Evolutionary conservation across 192 early-diverging fungal species (phyloP), one percentile per base, ranked within the genome.

Genomic region (Piromyces sp.): DNA sequence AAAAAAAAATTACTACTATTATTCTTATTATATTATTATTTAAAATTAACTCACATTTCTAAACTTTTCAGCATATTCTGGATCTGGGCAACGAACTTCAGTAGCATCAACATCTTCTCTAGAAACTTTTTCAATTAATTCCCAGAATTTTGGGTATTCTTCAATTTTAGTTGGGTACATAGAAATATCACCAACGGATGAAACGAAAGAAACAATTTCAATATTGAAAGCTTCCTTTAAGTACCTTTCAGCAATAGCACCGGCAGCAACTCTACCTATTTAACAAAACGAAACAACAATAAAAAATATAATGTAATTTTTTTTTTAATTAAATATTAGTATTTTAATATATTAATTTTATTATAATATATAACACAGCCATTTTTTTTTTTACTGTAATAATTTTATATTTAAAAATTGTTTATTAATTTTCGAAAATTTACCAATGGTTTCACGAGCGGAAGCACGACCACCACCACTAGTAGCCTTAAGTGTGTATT

Each of bases 171-270:
- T 84, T 30, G 90, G 90, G 30, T 87, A 82, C 93, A 99, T 94
- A 80, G 88, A 86, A 1, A 97, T 90, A 79, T 88, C 85, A 30
- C 96, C 96, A 29, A 99, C 95, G 26, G 95, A 94, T 2, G 90
- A 89, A 29, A 97, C 96, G 89, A 98, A 99, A 9, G 96, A 96
- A 14, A 99, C 94, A 83, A 99, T 92, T 84, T 99, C 97, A 3
- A 97, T 92, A 28, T 92, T 92, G 81, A 93, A 88, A 0, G 90
- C 93, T 51, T 92, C 84, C n/a, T 86, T 87, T 80, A 99, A 86
- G 86, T 93, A 98, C 87, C 98, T 97, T 90, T 99, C 96, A n/a
- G 97, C 97, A 79, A 99, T 91, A n/a, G 95, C 96, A 79, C 96
- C 95, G 16, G 95, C 95, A 13, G 97, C 96, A 26, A 99, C 96